A percentile compares a stretch with the other conserved stretches of the same genome.
phyloP scores from a whole-genome alignment of 2,329 filamentous ascomycete species.

The Orbilia javanica region DNA sequence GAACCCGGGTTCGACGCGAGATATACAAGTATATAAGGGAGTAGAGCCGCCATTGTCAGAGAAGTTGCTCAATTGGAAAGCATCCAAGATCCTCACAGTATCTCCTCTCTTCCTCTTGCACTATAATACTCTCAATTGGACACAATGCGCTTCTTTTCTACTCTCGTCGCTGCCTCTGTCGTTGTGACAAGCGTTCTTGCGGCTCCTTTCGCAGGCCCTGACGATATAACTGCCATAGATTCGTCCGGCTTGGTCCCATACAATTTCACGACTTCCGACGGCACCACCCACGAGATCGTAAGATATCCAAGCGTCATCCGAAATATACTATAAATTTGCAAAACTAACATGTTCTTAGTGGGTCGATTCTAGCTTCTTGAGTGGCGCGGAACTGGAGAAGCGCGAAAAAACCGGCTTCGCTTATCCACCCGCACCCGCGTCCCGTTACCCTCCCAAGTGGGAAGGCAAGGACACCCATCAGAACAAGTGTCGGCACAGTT shows the following conservation, averaged over 20 bases:
- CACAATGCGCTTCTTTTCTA: conserved; percentile 2
- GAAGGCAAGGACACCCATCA: neutral
- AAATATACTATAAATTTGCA: neutral
- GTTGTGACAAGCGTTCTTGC: neutral
- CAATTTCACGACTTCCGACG: conserved; percentile 3
- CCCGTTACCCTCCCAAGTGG: neutral
- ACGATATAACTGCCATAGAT: neutral
- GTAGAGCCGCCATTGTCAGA: conserved; percentile 3
- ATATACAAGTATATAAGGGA: neutral
- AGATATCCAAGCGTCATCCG: neutral
- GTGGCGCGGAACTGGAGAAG: neutral
- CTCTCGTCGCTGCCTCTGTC: neutral
- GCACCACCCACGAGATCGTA: conserved; percentile 5
- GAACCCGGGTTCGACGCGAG: neutral
- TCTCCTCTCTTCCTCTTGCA: neutral
- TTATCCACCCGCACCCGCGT: neutral
- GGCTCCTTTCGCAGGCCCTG: neutral
- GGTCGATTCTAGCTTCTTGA: neutral
- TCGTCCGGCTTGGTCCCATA: conserved; percentile 3
- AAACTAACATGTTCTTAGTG: conserved; percentile 7
- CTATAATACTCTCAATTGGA: neutral
- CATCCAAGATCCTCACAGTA: neutral
- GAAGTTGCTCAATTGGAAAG: neutral
- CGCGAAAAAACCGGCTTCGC: neutral
- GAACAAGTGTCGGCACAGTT: conserved; percentile 17